Evolutionary conservation across 2,329 filamentous ascomycete genomes (phyloP), one percentile per base, ranked within the genome.

Genomic region (Pseudophaeomoniella oleicola): DNA sequence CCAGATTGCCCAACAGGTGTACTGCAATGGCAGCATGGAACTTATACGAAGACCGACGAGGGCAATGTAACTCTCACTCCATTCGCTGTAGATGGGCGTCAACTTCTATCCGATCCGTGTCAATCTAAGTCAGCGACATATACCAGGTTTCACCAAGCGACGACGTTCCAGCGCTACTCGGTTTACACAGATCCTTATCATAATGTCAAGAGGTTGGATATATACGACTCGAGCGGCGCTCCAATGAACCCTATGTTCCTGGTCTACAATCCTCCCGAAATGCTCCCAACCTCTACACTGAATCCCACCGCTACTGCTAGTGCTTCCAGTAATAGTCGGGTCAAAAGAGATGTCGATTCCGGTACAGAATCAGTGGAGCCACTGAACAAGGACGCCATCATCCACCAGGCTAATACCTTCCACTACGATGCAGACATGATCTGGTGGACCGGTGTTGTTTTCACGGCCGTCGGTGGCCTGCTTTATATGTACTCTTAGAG

Each of bases 11-110:
- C 76, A 2, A 63, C 66, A 37, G 75, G 70, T 5, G 68, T 82
- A 34, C 72, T 83, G 63, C 77, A 82, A 57, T 84, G 73, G 67
- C 79, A 84, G 51, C 79, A 84, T 51, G 79, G 79, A 30, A 72
- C 55, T 37, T 81, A 72, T 51, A 58, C 60, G 4, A 59, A 74
- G 44, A 59, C 65, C 31, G 47, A 58, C 14, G 70, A 80, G 48
- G 73, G 75, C 30, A 74, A 70, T 4, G 56, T 84, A 16, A 55
- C 56, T 4, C 58, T 82, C 35, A 66, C 57, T 4, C 78, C 79
- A 3, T 72, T 81, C 45, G 62, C 61, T 14, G 69, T 74, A 2
- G 79, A 84, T 50, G 79, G 79, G 13, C 66, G 79, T 39, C 76
- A 82, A 57, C 55, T 82, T 16, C 58, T 71, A 38, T 81, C 76